Evolutionary conservation across 306 rosid species (phyloP), one percentile per base, ranked within the genome.

Genomic region (Lotus japonicus): DNA sequence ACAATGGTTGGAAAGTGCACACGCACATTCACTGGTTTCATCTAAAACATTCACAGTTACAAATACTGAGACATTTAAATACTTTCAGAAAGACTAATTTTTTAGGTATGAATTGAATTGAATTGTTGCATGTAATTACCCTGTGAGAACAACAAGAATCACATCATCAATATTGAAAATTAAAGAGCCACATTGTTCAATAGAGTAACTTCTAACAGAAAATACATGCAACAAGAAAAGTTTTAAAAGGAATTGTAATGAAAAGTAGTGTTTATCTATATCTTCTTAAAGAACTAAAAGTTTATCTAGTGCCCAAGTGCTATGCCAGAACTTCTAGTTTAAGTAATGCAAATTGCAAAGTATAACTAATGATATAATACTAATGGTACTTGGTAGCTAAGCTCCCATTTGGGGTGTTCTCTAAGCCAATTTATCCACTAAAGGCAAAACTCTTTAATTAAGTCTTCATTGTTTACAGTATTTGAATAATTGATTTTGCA

Each of bases 301-400:
- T 21, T 21, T 21, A 60, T 59, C 38, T 26, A 49, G 74, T 41
- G 55, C 11, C 9, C 9, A 57, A 46, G 33, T 49, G 63, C 44
- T 14, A 50, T 60, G 26, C 18, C 18, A 61, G 51, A 76, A 26
- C 64, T 58, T 28, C 44, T 31, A 41, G 58, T 69, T 76, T 68
- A 42, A 52, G 49, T n/a, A n/a, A n/a, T n/a, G n/a, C n/a, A n/a
- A n/a, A n/a, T n/a, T n/a, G n/a, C n/a, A n/a, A n/a, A n/a, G n/a
- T n/a, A n/a, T n/a, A n/a, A n/a, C n/a, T n/a, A 31, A 16, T 62
- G 31, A 38, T 36, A 19, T 55, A 23, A 43, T 21, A 49, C 9
- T 5, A 48, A 49, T 26, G 31, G 31, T 26, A 26, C 31, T 26
- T 3, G 31, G 31, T 26, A 26, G 31, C 31, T 26, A 26, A 26